These are phyloP conservation scores for Metschnikowia kunwiensis DNA, from an alignment of 805 yeast species.

Conservation along the genomic window DNA sequence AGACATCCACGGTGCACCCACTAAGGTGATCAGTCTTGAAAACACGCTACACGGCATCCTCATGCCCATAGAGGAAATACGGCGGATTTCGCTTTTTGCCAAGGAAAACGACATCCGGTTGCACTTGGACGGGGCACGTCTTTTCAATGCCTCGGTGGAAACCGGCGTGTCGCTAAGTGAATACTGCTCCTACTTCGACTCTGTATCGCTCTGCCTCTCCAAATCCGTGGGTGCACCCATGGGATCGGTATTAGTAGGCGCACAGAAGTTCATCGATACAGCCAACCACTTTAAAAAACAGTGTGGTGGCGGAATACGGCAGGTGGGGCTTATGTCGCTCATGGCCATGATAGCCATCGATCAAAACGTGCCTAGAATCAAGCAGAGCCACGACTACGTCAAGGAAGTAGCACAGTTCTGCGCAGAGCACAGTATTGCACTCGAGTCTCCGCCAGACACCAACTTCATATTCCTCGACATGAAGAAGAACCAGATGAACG, in stretches of 20 bases:
- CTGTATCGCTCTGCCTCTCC: slow-evolving; percentile 86
- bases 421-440: slow-evolving; percentile 47
- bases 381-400: slow-evolving; percentile 50
- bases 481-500: slow-evolving; percentile 51
- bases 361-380: slow-evolving; percentile 61
- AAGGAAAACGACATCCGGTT: slow-evolving; percentile 53
- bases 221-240: slow-evolving; percentile 93
- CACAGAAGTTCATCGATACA: slow-evolving; percentile 51
- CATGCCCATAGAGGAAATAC: slow-evolving; percentile 75
- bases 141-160: slow-evolving; percentile 85
- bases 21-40: slow-evolving; percentile 78
- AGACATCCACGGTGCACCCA: slow-evolving; percentile 86
- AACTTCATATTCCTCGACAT: slow-evolving; percentile 79
- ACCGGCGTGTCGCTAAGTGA: slow-evolving; percentile 66
- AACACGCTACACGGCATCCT: slow-evolving; percentile 85
- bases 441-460: slow-evolving; percentile 77
- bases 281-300: slow-evolving; percentile 89
- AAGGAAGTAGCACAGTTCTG: slow-evolving; percentile 54
- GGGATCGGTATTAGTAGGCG: slow-evolving; percentile 83
- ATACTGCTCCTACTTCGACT: slow-evolving; percentile 75
- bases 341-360: slow-evolving; percentile 82
- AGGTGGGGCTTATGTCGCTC: slow-evolving; percentile 73
- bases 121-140: slow-evolving; percentile 94
- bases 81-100: slow-evolving; percentile 69
- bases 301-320: slow-evolving; percentile 91